Base-by-base conservation (phyloP, 306 rosid genomes). In the Lathyrus aphaca region DNA sequence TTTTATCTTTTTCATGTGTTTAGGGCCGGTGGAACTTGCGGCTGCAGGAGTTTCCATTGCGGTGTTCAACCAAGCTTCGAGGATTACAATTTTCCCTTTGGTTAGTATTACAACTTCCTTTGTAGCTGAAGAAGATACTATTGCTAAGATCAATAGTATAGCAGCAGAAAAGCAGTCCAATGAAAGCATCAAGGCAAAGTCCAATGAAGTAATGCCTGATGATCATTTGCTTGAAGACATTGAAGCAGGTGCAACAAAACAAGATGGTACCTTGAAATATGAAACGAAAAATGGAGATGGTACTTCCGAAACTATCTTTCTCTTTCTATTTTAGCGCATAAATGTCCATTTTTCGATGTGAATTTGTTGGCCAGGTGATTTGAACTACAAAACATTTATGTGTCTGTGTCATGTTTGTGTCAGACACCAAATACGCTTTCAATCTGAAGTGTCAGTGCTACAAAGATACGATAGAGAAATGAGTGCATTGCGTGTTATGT, bases 1-100 rank as follows among this genome's bases (percentile, higher is more conserved):
- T 35, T 69, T 48, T 4, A 12, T 14, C 0, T 9, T 43, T 65
- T 19, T 65, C 44, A 30, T 58, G 38, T 39, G 57, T 25, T 16
- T 69, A 94, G 99, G 99, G 13, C 84, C 99, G 0, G 97, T 95
- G 69, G 97, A 94, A 59, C 95, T 94, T 60, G 99, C 97, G 30
- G 99, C 97, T 8, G 99, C 91, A 2, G 99, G 99, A 60, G 92
- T 91, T 23, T 77, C 99, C 13, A 94, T 94, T 65, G 97, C 99
- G 13, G 57, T 94, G 68, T 94, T 91, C 87, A 94, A 94, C 54
- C 97, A 91, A 77, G 99, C 99, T 62, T 94, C 97, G 46, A 88
- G 96, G 84, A 94, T 94, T 23, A 87, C 96, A 38, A 94, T 94
- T 69, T 94, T 91, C 80, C 99, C 99, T 48, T 54, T 94, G n/a